A percentile compares a stretch with the other conserved stretches of the same genome.
Conservation (phyloP, 495 filamentous ascomycete species). For the Aspergillus carlsbadensis region DNA sequence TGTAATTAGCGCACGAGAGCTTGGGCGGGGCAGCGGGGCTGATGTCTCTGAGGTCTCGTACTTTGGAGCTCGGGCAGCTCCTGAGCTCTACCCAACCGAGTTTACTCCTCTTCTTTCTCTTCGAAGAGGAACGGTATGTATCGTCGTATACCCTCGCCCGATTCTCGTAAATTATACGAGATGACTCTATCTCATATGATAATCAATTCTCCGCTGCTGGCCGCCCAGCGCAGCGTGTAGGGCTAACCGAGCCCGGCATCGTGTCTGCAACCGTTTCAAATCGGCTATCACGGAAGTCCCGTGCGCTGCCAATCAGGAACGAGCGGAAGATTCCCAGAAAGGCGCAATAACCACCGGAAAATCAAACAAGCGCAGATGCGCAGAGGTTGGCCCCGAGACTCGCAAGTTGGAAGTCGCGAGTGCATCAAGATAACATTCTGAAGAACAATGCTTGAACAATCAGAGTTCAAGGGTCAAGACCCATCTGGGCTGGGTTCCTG, state of each 20-base stretch:
- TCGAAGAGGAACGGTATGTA: too few relatives aligned
- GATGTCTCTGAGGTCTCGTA: too few relatives aligned
- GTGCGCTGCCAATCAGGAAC: neutral
- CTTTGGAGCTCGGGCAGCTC: neutral
- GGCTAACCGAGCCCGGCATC: neutral
- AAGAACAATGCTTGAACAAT: too few relatives aligned
- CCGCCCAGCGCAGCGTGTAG: neutral
- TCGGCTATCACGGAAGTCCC: neutral
- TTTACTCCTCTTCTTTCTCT: too few relatives aligned
- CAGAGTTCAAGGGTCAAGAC: neutral
- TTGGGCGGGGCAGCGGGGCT: conserved; percentile 9
- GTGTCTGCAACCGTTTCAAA: neutral
- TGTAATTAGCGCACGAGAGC: neutral
- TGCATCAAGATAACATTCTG: too few relatives aligned
- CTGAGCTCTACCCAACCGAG: neutral
- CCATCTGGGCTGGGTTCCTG: too few relatives aligned
- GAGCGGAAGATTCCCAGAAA: neutral
- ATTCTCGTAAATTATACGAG: neutral
- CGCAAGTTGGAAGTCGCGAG: neutral
- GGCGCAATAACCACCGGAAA: neutral
- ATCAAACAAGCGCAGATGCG: neutral
- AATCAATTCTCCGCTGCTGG: neutral
- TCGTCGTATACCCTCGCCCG: neutral
- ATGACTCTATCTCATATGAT: neutral
- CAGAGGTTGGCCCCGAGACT: neutral